Base-by-base conservation (phyloP, 1,284 basidiomycete species). In the Lignosus rhinocerotis region DNA sequence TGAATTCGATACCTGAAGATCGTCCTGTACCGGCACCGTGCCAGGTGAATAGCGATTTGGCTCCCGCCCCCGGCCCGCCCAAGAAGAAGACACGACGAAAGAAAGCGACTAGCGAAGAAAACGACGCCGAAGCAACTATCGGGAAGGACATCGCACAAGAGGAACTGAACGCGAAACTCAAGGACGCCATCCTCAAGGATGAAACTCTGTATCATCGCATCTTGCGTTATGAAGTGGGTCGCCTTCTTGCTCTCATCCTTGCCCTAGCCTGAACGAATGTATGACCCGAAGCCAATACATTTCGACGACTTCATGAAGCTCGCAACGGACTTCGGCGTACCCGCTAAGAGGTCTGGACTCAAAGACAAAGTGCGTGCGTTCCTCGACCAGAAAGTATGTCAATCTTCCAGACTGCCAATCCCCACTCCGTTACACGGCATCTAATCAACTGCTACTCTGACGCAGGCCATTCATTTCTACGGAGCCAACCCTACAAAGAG, bases 221-320 rank as follows among this genome's bases (percentile, higher is more conserved):
- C 59, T 68, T 88, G 62, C 82, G 85, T 30, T 88, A 84, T 65
- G 86, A 90, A 77, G 87, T 84, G 62, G 38, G 73, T 55, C 9
- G 25, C 21, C n/a, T 33, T 12, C n/a, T 21, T 19, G n/a, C 16
- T 25, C 9, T 21, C 5, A 17, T 17, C 2, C 10, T 21, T 19
- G 17, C 17, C 11, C 6, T 1, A 2, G 36, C 39, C 48, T 50
- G 34, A 50, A 30, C 38, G 30, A 14, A 43, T 19, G 46, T 25
- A 32, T n/a, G 34, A 6, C n/a, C 10, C 32, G 14, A 63, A 89
- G 87, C 87, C 87, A 6, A 75, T 89, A 50, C 76, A 80, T 61
- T 80, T 88, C 56, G 78, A 84, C 60, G 71, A 79, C 3, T 86
- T 89, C 65, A 53, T 82, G 56, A 65, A 75, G 34, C 71, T 76